A percentile compares a stretch with the other conserved stretches of the same genome.
phyloP scores from a whole-genome alignment of 2,329 filamentous ascomycete genomes.

The Orbilia javanica region DNA sequence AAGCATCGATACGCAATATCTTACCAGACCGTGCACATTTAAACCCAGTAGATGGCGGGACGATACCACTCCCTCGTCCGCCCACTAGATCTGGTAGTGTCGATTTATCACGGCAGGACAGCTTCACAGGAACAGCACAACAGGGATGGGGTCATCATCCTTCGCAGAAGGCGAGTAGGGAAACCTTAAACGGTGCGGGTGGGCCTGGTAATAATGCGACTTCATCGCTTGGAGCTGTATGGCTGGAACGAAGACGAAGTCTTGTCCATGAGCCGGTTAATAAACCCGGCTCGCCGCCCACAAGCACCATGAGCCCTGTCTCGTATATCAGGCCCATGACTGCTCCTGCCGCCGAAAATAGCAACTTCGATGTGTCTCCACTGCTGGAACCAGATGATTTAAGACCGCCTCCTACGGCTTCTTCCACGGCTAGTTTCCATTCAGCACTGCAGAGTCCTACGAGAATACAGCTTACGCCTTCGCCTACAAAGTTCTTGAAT shows the following conservation, averaged over 20 bases:
- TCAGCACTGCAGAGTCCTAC: conserved; percentile 55
- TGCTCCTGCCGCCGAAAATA: conserved; percentile 27
- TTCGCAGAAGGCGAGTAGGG: conserved; percentile 39
- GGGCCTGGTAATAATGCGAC: conserved; percentile 19
- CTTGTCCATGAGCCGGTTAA: conserved; percentile 35
- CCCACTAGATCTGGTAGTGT: conserved; percentile 44
- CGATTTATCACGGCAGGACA: conserved; percentile 42
- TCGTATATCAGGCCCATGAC: conserved; percentile 43
- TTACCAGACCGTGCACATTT: conserved; percentile 38
- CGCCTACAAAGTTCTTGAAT: conserved; percentile 40
- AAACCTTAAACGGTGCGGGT: conserved; percentile 30
- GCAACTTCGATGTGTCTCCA: conserved; percentile 30
- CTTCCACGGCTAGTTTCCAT: conserved; percentile 57
- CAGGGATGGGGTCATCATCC: conserved; percentile 38
- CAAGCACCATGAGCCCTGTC: conserved; percentile 35
- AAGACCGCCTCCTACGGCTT: conserved; percentile 48
- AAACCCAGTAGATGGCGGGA: conserved; percentile 38
- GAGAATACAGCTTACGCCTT: conserved; percentile 45
- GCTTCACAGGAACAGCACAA: conserved; percentile 25
- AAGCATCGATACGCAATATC: conserved; percentile 40
- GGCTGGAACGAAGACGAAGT: conserved; percentile 40
- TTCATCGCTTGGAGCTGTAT: conserved; percentile 23
- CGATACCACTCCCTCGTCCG: conserved; percentile 33
- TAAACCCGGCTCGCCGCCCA: conserved; percentile 33
- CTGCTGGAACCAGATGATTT: conserved; percentile 48